Evolutionary conservation across 2,329 filamentous ascomycete species (phyloP).

Genomic region (Paraphaeosphaeria sporulosa): DNA sequence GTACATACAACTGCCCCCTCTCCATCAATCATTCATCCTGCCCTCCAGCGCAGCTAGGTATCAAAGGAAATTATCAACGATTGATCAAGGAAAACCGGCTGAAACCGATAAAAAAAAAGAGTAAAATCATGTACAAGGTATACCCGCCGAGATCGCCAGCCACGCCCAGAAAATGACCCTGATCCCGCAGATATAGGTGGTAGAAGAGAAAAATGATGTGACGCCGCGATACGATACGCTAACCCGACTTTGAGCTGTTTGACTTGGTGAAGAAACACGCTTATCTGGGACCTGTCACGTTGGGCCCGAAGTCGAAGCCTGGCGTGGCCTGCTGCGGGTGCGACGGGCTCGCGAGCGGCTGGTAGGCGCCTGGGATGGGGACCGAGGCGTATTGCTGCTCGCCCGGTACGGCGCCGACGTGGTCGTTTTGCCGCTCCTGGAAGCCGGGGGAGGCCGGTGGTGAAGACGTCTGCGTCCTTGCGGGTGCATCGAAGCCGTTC

Average conservation of each 20-base stretch:
- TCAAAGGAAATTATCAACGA: constrained; percentile 24
- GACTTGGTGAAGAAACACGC: not conserved
- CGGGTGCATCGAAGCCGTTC: constrained; percentile 64
- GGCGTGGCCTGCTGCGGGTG: constrained; percentile 46
- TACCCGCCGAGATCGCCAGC: constrained; percentile 29
- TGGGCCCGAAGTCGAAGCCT: constrained; percentile 51
- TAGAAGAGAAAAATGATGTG: constrained; percentile 21
- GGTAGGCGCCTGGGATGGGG: constrained; percentile 87
- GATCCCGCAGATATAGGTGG: constrained; percentile 23
- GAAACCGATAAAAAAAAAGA: constrained; percentile 16
- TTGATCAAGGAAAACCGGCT: constrained; percentile 15
- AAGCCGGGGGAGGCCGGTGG: constrained; percentile 48
- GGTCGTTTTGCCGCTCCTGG: constrained; percentile 64
- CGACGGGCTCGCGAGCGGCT: constrained; percentile 53
- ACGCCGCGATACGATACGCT: constrained; percentile 18
- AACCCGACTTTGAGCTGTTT: constrained; percentile 23
- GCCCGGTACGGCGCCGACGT: constrained; percentile 74
- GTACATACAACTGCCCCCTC: constrained; percentile 7
- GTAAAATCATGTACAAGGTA: constrained; percentile 33
- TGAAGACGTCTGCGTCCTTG: constrained; percentile 47
- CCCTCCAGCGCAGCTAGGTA: constrained; percentile 16
- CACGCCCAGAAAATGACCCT: constrained; percentile 23
- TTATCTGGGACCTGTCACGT: constrained; percentile 34
- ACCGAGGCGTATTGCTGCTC: constrained; percentile 87
- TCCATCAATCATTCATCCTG: constrained; percentile 1